These are phyloP conservation scores for Durotheca rogersii DNA, from an alignment of 495 filamentous ascomycete genomes.

Conservation along the genomic window DNA sequence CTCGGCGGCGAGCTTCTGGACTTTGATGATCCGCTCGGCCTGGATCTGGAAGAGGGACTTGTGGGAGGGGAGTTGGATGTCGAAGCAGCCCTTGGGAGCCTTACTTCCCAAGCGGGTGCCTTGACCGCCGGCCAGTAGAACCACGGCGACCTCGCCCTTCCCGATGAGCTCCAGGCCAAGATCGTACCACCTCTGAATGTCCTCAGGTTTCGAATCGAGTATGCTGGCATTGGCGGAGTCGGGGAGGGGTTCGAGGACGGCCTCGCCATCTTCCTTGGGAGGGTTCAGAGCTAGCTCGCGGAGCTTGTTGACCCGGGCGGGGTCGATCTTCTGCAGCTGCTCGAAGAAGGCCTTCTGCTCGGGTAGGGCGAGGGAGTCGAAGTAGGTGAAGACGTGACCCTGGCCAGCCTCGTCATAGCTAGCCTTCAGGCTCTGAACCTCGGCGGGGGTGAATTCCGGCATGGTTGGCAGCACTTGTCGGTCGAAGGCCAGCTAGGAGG, in stretches of 20 bases:
- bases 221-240: conserved; percentile 87
- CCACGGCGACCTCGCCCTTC: conserved; percentile 87
- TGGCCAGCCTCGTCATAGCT: conserved; percentile 80
- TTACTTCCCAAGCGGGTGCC: conserved; percentile 93
- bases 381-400: conserved; percentile 90
- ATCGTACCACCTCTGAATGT: conserved; percentile 82
- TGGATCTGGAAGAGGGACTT: conserved; percentile 98
- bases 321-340: conserved; percentile 79
- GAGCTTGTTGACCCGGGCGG: conserved; percentile 78
- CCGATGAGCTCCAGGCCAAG: conserved; percentile 82
- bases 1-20: conserved; percentile 81
- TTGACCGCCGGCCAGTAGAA: conserved; percentile 96
- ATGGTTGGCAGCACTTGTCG: conserved; percentile 12
- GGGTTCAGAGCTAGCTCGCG: conserved; percentile 79
- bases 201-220: conserved; percentile 78
- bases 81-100: conserved; percentile 92
- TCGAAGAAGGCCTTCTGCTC: conserved; percentile 80
- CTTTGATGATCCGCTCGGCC: conserved; percentile 84
- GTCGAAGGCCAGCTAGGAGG: neutral
- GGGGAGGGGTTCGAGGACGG: conserved; percentile 85
- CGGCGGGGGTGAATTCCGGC: conserved; percentile 66
- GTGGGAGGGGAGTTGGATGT: conserved; percentile 87
- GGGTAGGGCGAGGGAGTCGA: conserved; percentile 66
- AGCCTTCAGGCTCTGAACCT: conserved; percentile 70
- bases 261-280: conserved; percentile 55